Conservation (phyloP, 352 stramenopile genomes). For the Blastocystis sp. region DNA sequence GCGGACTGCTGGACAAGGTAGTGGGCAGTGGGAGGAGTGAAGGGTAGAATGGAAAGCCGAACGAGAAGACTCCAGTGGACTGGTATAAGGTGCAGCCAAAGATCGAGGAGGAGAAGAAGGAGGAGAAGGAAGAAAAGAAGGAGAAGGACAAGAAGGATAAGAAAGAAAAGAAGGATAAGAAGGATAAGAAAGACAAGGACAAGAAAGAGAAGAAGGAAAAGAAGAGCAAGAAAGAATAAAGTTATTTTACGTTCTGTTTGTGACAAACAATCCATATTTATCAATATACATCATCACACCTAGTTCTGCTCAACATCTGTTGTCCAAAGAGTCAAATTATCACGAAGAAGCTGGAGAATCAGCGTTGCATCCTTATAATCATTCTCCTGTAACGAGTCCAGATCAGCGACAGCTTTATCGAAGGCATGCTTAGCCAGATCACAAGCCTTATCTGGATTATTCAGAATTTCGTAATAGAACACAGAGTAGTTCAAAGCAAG, state of each 20-base stretch:
- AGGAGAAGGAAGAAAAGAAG: constrained; percentile 72
- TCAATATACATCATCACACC: constrained; percentile 34
- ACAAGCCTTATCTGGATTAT: constrained; percentile 85
- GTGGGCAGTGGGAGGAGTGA: background rate
- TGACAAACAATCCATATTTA: background rate
- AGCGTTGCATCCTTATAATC: constrained; percentile 98
- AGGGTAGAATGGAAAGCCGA: constrained; percentile 74
- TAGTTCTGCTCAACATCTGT: constrained; percentile 81
- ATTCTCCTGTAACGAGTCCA: constrained; percentile 97
- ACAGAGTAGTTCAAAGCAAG: constrained; percentile 96
- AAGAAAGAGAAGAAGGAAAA: constrained; percentile 66
- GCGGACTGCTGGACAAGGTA: constrained; percentile 81
- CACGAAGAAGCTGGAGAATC: constrained; percentile 98
- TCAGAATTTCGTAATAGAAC: constrained; percentile 99
- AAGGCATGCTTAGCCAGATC: constrained; percentile 91
- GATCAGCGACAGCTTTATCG: constrained; percentile 96
- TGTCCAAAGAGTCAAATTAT: constrained; percentile 98
- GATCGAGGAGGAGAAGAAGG: constrained; percentile 64
- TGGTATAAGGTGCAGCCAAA: constrained; percentile 72
- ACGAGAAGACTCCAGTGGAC: constrained; percentile 78
- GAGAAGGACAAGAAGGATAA: constrained; percentile 71
- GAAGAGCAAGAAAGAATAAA: constrained; percentile 53
- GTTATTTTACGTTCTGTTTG: background rate
- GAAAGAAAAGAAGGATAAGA: constrained; percentile 72
- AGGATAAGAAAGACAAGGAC: constrained; percentile 71